A percentile compares a stretch with the other conserved stretches of the same genome.
phyloP scores from a whole-genome alignment of 2,329 filamentous ascomycete genomes.

The Escovopsis sp. region DNA sequence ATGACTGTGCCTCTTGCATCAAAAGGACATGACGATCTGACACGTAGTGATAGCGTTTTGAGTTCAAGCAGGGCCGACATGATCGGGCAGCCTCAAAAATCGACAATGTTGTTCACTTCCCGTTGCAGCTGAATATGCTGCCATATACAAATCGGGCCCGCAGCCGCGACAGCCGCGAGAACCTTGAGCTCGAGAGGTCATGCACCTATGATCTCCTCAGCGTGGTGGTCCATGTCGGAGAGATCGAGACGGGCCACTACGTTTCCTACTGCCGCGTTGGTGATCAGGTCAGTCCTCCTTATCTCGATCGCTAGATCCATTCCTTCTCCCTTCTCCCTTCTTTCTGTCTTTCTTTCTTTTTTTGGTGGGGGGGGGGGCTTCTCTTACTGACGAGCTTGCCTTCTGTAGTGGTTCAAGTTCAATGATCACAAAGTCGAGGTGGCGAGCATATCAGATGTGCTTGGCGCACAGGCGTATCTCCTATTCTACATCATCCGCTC shows the following conservation, averaged over 20 bases:
- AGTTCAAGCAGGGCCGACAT: slow-evolving; percentile 50
- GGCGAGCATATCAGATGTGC: slow-evolving; percentile 69
- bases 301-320: no score
- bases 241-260: slow-evolving; percentile 86
- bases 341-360: no score
- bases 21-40: no score
- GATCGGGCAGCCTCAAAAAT: slow-evolving; percentile 70
- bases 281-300: slow-evolving; percentile 33
- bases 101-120: slow-evolving; percentile 73
- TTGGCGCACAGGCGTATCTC: slow-evolving; percentile 75
- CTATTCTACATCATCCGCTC: slow-evolving; percentile 70
- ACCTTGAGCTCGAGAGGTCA: slow-evolving; percentile 42
- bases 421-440: slow-evolving; percentile 87
- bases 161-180: slow-evolving; percentile 32
- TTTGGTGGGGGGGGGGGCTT: no score
- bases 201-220: slow-evolving; percentile 78
- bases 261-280: slow-evolving; percentile 76
- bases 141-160: slow-evolving; percentile 65
- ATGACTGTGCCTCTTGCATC: not conserved
- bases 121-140: slow-evolving; percentile 73
- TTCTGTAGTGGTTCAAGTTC: slow-evolving; percentile 73
- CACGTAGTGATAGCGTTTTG: slow-evolving; percentile 38
- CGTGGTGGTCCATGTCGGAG: slow-evolving; percentile 85
- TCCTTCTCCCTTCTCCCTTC: not conserved
- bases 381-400: slow-evolving; percentile 6